Conservation (phyloP, 2,329 filamentous ascomycete species). For the Phialemoniopsis sp. region DNA sequence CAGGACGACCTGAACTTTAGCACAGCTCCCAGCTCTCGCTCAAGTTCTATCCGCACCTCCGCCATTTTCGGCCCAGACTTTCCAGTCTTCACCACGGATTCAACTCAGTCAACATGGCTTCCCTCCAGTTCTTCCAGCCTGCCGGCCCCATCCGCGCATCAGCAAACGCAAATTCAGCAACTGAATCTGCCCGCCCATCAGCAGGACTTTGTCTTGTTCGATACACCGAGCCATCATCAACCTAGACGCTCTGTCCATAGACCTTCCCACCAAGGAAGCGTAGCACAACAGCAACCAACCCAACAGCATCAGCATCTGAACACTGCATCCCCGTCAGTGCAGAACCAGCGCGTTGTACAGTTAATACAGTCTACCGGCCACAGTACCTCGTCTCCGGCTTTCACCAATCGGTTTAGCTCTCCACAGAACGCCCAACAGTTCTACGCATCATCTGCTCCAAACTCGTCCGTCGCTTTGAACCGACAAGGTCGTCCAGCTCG, state of each 20-base stretch:
- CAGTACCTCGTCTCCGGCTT: constrained; percentile 46
- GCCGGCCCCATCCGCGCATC: constrained; percentile 58
- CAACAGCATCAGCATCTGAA: constrained; percentile 37
- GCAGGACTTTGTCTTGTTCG: constrained; percentile 79
- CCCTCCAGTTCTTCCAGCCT: constrained; percentile 61
- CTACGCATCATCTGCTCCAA: constrained; percentile 64
- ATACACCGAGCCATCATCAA: constrained; percentile 41
- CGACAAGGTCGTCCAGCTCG: constrained; percentile 48
- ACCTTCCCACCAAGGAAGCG: constrained; percentile 32
- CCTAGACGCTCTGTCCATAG: constrained; percentile 36
- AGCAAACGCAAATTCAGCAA: constrained; percentile 37
- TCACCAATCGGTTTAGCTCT: constrained; percentile 55
- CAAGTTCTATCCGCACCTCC: constrained; percentile 50
- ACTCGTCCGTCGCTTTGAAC: constrained; percentile 54
- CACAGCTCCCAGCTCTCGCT: constrained; percentile 55
- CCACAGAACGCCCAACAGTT: constrained; percentile 49
- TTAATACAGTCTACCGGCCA: constrained; percentile 56
- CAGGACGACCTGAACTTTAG: constrained; percentile 66
- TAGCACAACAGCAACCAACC: constrained; percentile 40
- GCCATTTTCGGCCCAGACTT: constrained; percentile 62
- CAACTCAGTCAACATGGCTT: constrained; percentile 72
- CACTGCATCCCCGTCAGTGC: constrained; percentile 40
- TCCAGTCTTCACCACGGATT: constrained; percentile 80
- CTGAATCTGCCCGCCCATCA: constrained; percentile 45
- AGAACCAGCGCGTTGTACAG: constrained; percentile 57